These are phyloP conservation scores for Deuterostichococcus epilithicus DNA, from an alignment of 139 green algal species.

Conservation along the genomic window DNA sequence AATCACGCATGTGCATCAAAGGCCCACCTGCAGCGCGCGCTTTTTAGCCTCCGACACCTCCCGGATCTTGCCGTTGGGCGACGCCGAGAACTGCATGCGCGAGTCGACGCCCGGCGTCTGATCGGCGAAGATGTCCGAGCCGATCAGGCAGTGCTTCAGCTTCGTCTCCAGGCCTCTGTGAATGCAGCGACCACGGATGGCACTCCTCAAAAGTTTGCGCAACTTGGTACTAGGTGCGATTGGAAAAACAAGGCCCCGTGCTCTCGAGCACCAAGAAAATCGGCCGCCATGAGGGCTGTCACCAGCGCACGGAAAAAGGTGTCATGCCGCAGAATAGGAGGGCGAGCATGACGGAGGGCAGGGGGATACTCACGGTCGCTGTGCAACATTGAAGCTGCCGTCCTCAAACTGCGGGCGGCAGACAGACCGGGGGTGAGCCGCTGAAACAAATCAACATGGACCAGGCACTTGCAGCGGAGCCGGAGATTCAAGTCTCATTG, in stretches of 20 bases:
- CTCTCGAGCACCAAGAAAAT: no score
- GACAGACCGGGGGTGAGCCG: background rate
- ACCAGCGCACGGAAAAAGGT: no score
- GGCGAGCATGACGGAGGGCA: no score
- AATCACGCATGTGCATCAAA: no score
- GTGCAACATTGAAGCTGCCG: background rate
- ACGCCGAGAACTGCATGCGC: background rate
- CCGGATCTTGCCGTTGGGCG: background rate
- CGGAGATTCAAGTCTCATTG: no score
- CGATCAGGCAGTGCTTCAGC: background rate
- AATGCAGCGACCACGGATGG: no score
- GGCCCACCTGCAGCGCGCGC: background rate
- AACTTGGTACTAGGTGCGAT: no score
- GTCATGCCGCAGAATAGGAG: no score
- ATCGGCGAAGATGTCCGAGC: background rate
- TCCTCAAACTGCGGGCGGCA: background rate
- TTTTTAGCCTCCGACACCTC: background rate
- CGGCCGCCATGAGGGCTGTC: no score
- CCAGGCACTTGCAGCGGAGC: no score
- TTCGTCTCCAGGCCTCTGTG: background rate
- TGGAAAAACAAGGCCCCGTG: no score
- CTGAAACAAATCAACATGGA: background rate
- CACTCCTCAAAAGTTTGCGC: no score
- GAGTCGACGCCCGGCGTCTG: background rate
- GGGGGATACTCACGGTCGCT: background rate